These are phyloP conservation scores for Alternaria ethzedia DNA, from an alignment of 2,329 filamentous ascomycete genomes.

Conservation along the genomic window DNA sequence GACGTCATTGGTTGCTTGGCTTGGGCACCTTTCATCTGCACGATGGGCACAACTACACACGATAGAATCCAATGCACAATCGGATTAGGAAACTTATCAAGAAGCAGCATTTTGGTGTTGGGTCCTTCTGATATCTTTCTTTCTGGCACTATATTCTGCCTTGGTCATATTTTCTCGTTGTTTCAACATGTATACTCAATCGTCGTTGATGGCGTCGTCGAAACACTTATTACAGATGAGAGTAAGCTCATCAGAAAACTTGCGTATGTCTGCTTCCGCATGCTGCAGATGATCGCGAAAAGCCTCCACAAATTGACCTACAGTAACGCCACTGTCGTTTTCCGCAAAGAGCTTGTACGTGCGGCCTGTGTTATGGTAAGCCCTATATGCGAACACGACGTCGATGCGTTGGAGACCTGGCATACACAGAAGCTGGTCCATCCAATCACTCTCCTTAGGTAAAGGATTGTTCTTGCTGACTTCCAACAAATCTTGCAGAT, in stretches of 20 bases:
- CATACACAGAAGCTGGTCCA: not conserved
- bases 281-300: not conserved
- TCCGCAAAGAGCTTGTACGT: not conserved
- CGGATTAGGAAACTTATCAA: not conserved
- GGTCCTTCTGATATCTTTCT: not conserved
- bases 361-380: not conserved
- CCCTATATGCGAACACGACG: not conserved
- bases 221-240: not conserved
- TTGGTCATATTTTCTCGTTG: no score
- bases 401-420: not conserved
- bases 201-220: not conserved
- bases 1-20: slow-evolving; percentile 25
- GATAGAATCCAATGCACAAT: not conserved
- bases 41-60: not conserved
- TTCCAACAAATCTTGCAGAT: not conserved
- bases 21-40: not conserved
- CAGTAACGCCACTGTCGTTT: not conserved
- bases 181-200: no score
- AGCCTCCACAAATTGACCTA: not conserved
- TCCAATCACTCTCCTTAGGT: not conserved
- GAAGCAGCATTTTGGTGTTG: not conserved
- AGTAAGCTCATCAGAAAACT: not conserved
- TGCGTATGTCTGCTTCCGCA: not conserved
- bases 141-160: no score
- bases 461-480: not conserved